Conservation (phyloP, 2,329 filamentous ascomycete genomes). For the Conoideocrella luteorostrata region DNA sequence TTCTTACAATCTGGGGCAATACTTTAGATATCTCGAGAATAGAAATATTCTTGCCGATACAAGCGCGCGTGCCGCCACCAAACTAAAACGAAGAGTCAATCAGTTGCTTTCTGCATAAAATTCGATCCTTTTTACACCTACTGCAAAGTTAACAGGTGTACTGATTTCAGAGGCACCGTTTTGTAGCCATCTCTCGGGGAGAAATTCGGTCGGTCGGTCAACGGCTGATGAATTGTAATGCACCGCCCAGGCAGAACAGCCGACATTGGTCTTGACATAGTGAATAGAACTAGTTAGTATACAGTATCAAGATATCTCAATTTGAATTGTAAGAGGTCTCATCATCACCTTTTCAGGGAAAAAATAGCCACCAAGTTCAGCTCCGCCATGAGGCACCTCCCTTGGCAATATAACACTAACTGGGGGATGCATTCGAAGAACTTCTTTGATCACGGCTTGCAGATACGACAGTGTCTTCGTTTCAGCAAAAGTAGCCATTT, state of each 20-base stretch:
- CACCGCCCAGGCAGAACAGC: constrained; percentile 1
- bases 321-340: background rate
- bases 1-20: background rate
- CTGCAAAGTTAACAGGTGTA: constrained; percentile 11
- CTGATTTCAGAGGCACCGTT: constrained; percentile 22
- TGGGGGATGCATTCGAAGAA: constrained; percentile 32
- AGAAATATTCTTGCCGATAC: constrained; percentile 31
- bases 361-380: background rate
- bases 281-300: background rate
- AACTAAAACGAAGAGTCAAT: background rate
- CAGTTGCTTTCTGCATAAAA: background rate
- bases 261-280: constrained; percentile 1
- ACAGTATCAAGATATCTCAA: background rate
- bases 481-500: constrained; percentile 27
- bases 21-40: background rate
- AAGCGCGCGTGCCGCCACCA: constrained; percentile 22
- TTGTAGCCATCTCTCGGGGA: constrained; percentile 45
- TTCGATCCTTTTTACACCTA: background rate
- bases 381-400: background rate
- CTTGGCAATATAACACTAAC: background rate
- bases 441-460: constrained; percentile 41
- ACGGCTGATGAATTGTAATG: constrained; percentile 18
- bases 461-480: constrained; percentile 36
- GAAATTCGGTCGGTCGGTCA: constrained; percentile 28
- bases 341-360: constrained; percentile 26